Evolutionary conservation across 1,284 basidiomycete species (phyloP), one percentile per base, ranked within the genome.

Genomic region (Inonotus obliquus): DNA sequence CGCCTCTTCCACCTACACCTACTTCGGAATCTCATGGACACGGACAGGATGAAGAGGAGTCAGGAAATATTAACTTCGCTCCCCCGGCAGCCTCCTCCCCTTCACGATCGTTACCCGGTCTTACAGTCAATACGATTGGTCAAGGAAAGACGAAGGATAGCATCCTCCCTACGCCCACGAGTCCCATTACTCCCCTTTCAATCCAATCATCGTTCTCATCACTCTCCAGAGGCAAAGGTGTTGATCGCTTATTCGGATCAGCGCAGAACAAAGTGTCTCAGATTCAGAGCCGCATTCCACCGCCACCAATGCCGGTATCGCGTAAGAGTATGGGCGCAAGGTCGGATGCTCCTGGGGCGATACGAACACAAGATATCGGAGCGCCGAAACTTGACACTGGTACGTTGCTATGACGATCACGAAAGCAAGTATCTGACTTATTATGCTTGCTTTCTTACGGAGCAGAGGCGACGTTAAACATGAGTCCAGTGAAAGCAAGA

Each of bases 401-500:
- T 68, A 35, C 55, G 61, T 60, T 32, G 10, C 19, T 17, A n/a
- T 32, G 3, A 1, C 32, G 4, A 11, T 52, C 10, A 32, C 17
- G 10, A 27, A 13, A n/a, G 17, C 1, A 27, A 35, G 21, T 23
- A 4, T 27, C 32, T 52, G 13, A n/a, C 47, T 27, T 54, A 55
- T 39, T 32, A 29, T n/a, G 14, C 27, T 17, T 13, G 27, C 23
- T 41, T 32, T 2, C 5, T 11, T 4, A 19, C 4, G 23, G 23
- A 23, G 23, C 32, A 61, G 63, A 55, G 41, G 60, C 59, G 21
- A 64, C 60, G 13, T 25, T 55, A 48, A 45, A 85, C 64, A 83
- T 91, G 81, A 87, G 82, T 65, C 89, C 91, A 38, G 79, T 89
- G 37, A 86, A 87, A 74, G 81, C 84, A 66, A 77, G 85, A 44